phyloP scores from a whole-genome alignment of 495 filamentous ascomycete genomes.

The Bryoglossum gracile region DNA sequence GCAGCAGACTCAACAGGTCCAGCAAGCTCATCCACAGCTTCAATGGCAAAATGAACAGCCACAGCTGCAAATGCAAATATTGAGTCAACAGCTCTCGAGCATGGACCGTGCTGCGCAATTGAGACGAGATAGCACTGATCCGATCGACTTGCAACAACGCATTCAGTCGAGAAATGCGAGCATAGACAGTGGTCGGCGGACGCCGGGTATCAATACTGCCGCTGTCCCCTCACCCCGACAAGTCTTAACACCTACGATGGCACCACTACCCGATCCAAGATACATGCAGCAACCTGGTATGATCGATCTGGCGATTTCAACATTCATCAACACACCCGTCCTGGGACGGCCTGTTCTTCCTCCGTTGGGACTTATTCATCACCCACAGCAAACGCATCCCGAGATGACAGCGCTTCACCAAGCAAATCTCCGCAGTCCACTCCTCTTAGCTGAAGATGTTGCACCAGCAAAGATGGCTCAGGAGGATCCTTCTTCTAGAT shows the following conservation, averaged over 20 bases:
- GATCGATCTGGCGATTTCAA: not conserved
- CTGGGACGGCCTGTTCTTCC: constrained; percentile 17
- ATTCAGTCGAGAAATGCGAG: constrained; percentile 8
- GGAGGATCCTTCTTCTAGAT: constrained; percentile 12
- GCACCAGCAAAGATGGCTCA: not conserved
- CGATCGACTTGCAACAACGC: constrained; percentile 3
- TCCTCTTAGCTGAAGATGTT: constrained; percentile 5
- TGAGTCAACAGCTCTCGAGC: not conserved
- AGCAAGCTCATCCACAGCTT: constrained; percentile 3
- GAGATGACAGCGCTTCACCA: constrained; percentile 24
- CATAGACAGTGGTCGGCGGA: constrained; percentile 5
- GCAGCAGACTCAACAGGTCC: not conserved
- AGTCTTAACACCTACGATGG: too few species aligned
- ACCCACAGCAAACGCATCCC: constrained; percentile 8
- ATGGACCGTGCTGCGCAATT: constrained; percentile 11
- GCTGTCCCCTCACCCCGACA: not conserved
- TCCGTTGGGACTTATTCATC: constrained; percentile 7
- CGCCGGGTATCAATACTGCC: not conserved
- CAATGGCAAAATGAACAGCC: constrained; percentile 2
- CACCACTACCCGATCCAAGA: not conserved
- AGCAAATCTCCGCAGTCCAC: constrained; percentile 22
- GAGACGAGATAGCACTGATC: constrained; percentile 1
- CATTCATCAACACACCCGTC: constrained; percentile 1
- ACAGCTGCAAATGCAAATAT: constrained; percentile 5
- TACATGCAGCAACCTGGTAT: not conserved